phyloP scores from a whole-genome alignment of 768 basidiomycete genomes.

The Lactifluus volemus region DNA sequence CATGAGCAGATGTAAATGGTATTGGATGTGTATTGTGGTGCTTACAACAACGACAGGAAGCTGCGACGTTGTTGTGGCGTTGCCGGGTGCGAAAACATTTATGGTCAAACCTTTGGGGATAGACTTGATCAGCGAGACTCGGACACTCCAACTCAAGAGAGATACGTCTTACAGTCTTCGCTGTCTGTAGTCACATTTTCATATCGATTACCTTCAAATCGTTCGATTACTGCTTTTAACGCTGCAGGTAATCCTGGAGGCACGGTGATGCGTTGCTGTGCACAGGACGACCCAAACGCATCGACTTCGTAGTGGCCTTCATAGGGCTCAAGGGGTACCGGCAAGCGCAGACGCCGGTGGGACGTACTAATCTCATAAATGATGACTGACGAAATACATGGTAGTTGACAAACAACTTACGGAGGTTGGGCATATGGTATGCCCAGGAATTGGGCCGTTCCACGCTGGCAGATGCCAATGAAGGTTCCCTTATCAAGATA shows the following conservation, averaged over 20 bases:
- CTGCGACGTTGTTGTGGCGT: neutral
- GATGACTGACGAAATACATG: too few species aligned
- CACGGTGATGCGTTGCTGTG: too few species aligned
- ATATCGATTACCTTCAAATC: too few species aligned
- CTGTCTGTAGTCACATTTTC: slow-evolving; percentile 2
- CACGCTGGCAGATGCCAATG: slow-evolving; percentile 14
- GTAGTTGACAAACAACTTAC: slow-evolving; percentile 13
- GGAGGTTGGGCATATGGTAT: slow-evolving; percentile 26
- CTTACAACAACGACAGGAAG: slow-evolving; percentile 19
- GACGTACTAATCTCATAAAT: neutral
- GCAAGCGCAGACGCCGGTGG: too few species aligned
- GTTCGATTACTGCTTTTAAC: too few species aligned
- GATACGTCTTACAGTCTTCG: slow-evolving; percentile 15
- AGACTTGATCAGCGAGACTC: neutral
- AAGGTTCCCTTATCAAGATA: slow-evolving; percentile 18
- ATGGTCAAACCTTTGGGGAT: slow-evolving; percentile 13
- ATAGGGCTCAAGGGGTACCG: too few species aligned
- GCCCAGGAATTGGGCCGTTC: slow-evolving; percentile 21
- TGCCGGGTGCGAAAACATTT: slow-evolving; percentile 12
- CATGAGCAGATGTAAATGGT: neutral
- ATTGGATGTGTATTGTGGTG: too few species aligned
- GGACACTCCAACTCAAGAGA: neutral
- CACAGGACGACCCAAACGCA: too few species aligned
- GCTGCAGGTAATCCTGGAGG: too few species aligned
- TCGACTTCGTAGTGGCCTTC: too few species aligned